These are phyloP conservation scores for Pestalotiopsis sp. DNA, from an alignment of 2,329 filamentous ascomycete genomes.

Conservation along the genomic window DNA sequence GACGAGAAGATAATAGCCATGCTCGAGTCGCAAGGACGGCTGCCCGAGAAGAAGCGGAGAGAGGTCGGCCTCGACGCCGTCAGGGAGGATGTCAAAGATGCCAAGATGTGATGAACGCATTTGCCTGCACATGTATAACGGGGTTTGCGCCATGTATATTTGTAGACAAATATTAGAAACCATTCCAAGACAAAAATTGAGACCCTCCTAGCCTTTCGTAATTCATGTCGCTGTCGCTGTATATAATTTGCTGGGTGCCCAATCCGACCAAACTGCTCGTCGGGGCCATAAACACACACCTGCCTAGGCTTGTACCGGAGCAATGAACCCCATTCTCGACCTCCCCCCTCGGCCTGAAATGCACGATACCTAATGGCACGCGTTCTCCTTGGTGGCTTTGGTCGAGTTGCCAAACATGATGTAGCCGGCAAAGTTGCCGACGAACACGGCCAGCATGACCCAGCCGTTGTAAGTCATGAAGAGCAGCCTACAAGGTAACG, in stretches of 20 bases:
- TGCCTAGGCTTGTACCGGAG: background rate
- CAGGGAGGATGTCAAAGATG: constrained; percentile 38
- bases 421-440: constrained; percentile 90
- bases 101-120: constrained; percentile 39
- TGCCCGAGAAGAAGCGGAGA: constrained; percentile 47
- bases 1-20: constrained; percentile 54
- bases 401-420: constrained; percentile 75
- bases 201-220: background rate
- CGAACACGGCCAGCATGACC: constrained; percentile 89
- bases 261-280: background rate
- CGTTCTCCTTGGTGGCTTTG: constrained; percentile 79
- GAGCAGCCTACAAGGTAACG: constrained; percentile 68
- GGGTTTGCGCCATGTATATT: background rate
- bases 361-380: constrained; percentile 70
- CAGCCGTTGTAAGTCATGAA: constrained; percentile 99
- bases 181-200: background rate
- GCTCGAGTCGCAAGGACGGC: constrained; percentile 45
- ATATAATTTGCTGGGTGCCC: background rate
- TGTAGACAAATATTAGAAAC: background rate
- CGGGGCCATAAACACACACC: background rate
- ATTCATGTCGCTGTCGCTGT: background rate
- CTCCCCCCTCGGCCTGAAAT: background rate
- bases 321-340: background rate
- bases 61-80: constrained; percentile 34
- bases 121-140: constrained; percentile 11